A percentile compares a stretch with the other conserved stretches of the same genome.
These are phyloP conservation scores for Blastomyces silverae DNA, from an alignment of 2,329 filamentous ascomycete genomes.

Conservation along the genomic window DNA sequence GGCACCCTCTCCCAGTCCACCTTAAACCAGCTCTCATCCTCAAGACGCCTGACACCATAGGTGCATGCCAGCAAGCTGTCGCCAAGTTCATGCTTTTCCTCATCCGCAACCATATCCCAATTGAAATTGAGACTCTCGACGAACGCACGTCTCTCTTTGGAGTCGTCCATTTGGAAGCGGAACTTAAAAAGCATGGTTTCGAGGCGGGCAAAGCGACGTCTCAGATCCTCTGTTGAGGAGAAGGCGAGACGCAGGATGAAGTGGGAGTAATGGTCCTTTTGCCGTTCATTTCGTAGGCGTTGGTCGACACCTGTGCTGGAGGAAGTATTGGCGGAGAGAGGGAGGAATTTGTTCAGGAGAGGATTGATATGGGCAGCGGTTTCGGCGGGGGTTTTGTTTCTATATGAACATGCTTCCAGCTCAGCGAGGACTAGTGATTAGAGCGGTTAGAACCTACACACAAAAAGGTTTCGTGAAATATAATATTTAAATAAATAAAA, in stretches of 20 bases:
- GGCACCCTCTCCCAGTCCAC: slow-evolving; percentile 93
- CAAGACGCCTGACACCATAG: slow-evolving; percentile 45
- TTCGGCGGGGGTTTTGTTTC: slow-evolving; percentile 78
- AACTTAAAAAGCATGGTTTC: slow-evolving; percentile 86
- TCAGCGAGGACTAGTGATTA: slow-evolving; percentile 34
- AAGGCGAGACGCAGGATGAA: slow-evolving; percentile 95
- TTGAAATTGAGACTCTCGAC: slow-evolving; percentile 69
- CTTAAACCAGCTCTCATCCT: slow-evolving; percentile 90
- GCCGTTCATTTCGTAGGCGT: slow-evolving; percentile 62
- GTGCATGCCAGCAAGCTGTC: slow-evolving; percentile 56
- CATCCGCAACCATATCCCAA: slow-evolving; percentile 74
- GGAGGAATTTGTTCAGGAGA: slow-evolving; percentile 79
- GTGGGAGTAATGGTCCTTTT: slow-evolving; percentile 96
- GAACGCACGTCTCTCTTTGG: slow-evolving; percentile 65
- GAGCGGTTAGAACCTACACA: neutral
- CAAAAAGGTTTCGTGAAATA: neutral
- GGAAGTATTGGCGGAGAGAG: slow-evolving; percentile 69
- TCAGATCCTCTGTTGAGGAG: slow-evolving; percentile 80
- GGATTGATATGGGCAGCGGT: slow-evolving; percentile 77
- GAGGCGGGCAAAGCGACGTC: slow-evolving; percentile 74
- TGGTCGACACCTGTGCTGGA: slow-evolving; percentile 45
- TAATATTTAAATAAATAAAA: neutral
- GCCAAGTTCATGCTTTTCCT: slow-evolving; percentile 65
- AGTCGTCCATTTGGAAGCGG: slow-evolving; percentile 69
- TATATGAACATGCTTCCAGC: slow-evolving; percentile 88